Percentiles rank a stretch among this genome's conserved stretches.
phyloP scores from a whole-genome alignment of 176 grass and related monocot genomes.

The Coix lacrymajobi region DNA sequence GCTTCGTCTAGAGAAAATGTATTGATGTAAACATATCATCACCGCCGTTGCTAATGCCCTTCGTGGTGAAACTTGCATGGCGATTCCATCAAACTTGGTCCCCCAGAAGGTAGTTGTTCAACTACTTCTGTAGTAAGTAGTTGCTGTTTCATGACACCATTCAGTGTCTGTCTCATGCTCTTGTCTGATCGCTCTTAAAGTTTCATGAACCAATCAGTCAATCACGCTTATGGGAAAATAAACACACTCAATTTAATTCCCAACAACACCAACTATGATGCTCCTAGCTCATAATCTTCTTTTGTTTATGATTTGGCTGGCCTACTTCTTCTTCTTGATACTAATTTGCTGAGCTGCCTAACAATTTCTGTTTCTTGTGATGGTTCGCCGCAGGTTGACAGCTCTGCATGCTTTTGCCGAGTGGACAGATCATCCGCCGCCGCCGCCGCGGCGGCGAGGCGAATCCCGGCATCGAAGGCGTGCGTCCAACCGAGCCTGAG shows the following conservation, averaged over 20 bases:
- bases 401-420: constrained; percentile 63
- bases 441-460: constrained; percentile 10
- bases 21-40: background rate
- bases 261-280: background rate
- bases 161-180: constrained; percentile 15
- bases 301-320: background rate
- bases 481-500: constrained; percentile 53
- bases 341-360: background rate
- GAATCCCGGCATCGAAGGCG: constrained; percentile 30
- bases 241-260: background rate
- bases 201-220: background rate
- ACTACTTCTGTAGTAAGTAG: constrained; percentile 31
- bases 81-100: constrained; percentile 1
- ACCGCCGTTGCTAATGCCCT: background rate
- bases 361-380: constrained; percentile 2
- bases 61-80: constrained; percentile 17
- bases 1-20: background rate
- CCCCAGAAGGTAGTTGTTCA: constrained; percentile 27
- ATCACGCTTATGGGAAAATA: background rate
- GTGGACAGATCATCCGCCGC: constrained; percentile 40
- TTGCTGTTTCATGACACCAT: constrained; percentile 22
- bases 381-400: constrained; percentile 48
- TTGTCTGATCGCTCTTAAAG: constrained; percentile 23
- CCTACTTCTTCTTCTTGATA: background rate
- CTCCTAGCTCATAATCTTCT: background rate